Percentiles rank a stretch among this genome's conserved stretches.
phyloP scores from a whole-genome alignment of 2,329 filamentous ascomycete genomes.

The Chaetomiaceae sp. region DNA sequence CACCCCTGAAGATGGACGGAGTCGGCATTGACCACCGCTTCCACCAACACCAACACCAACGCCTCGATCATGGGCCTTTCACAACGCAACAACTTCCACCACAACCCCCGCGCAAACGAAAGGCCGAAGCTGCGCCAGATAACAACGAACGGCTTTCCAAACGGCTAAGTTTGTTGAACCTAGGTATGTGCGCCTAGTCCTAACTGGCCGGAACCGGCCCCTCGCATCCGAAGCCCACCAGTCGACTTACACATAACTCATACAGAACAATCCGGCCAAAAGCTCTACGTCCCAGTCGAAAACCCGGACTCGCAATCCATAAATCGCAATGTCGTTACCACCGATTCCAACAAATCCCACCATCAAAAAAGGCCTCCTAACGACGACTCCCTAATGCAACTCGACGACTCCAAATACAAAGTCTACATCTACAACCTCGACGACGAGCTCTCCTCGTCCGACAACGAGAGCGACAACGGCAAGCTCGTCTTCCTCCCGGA shows the following conservation, averaged over 20 bases:
- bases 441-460: slow-evolving; percentile 67
- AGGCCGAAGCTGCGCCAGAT: slow-evolving; percentile 50
- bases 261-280: slow-evolving; percentile 60
- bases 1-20: slow-evolving; percentile 21
- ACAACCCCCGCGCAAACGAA: slow-evolving; percentile 48
- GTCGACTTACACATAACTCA: slow-evolving; percentile 19
- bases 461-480: slow-evolving; percentile 50
- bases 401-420: slow-evolving; percentile 82
- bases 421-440: slow-evolving; percentile 91
- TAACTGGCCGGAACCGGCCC: slow-evolving; percentile 6
- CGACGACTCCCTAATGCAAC: slow-evolving; percentile 64
- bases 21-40: slow-evolving; percentile 21
- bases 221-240: slow-evolving; percentile 15
- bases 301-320: slow-evolving; percentile 32
- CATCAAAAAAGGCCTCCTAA: slow-evolving; percentile 16
- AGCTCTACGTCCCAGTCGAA: slow-evolving; percentile 63
- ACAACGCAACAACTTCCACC: slow-evolving; percentile 10
- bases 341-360: slow-evolving; percentile 24
- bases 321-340: slow-evolving; percentile 18
- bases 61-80: slow-evolving; percentile 16
- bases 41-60: slow-evolving; percentile 15
- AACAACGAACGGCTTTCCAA: slow-evolving; percentile 75
- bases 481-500: slow-evolving; percentile 77
- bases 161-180: slow-evolving; percentile 72
- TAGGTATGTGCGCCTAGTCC: slow-evolving; percentile 53